Evolutionary conservation across 1,139 yeast species (phyloP).

Genomic region (Blastobotrys illinoisensis): DNA sequence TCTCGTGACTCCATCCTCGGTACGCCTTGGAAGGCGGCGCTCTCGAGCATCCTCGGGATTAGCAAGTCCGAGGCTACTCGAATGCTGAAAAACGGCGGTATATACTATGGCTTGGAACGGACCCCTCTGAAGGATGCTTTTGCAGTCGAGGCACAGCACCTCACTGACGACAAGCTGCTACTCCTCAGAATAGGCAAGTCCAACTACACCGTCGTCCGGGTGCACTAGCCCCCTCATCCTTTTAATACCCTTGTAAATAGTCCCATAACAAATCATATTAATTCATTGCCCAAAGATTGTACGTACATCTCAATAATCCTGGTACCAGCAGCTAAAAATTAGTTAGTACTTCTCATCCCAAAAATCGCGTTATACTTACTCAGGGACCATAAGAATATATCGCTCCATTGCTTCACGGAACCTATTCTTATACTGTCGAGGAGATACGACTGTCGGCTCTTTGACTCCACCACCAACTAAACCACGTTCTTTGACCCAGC

Average conservation of each 20-base stretch:
- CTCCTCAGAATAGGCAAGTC: constrained; percentile 68
- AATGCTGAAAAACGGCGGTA: constrained; percentile 64
- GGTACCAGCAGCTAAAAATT: constrained; percentile 23
- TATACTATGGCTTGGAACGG: constrained; percentile 65
- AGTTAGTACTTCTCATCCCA: constrained; percentile 6
- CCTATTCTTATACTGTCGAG: constrained; percentile 87
- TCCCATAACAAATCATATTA: background rate
- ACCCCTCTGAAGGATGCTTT: constrained; percentile 47
- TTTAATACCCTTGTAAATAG: background rate
- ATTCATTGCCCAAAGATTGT: background rate
- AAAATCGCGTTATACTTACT: constrained; percentile 28
- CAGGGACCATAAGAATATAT: constrained; percentile 91
- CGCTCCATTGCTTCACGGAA: constrained; percentile 98
- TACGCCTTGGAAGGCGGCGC: constrained; percentile 33
- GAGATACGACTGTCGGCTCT: constrained; percentile 96
- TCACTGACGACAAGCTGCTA: constrained; percentile 57
- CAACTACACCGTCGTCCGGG: constrained; percentile 20
- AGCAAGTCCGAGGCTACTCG: constrained; percentile 59
- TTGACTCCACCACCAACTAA: constrained; percentile 80
- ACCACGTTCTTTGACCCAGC: constrained; percentile 96
- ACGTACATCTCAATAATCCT: constrained; percentile 12
- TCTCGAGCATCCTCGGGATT: constrained; percentile 35
- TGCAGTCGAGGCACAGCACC: constrained; percentile 43
- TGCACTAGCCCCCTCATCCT: constrained; percentile 3
- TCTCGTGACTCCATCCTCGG: constrained; percentile 36